Base-by-base conservation (phyloP, 176 grass and related monocot genomes). In the Oryza longistaminata region DNA sequence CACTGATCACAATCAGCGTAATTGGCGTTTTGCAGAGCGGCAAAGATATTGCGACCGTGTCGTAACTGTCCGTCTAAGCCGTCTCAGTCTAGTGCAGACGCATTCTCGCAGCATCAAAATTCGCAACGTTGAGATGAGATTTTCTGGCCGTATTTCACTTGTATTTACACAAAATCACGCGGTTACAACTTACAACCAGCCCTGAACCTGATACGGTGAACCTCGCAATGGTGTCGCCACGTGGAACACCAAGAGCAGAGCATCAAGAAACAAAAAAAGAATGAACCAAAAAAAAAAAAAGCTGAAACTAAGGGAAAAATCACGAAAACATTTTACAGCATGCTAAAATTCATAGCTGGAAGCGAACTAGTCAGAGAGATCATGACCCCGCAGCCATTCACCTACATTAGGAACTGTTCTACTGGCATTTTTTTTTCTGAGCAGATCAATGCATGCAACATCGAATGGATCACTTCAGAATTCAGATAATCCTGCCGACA, bases 321-420 rank as follows among this genome's bases (percentile, higher is more conserved):
- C 31, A 48, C 29, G 79, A 87, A 21, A 26, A 74, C 80, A 90
- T 87, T 16, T 75, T 80, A 87, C 84, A 75, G 4, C 50, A 62
- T 40, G 7, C 39, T 8, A 40, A 40, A 40, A 40, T 83, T 37
- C 12, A 2, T 79, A 79, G 49, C 49, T 80, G 69, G 46, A 75
- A 50, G 72, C 33, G 3, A 29, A 75, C 60, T 11, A 80, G 85
- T 62, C 80, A 75, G 29, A 83, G 73, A 86, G 80, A 84, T 83
- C 69, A 42, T 90, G 64, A 83, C 77, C 37, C 60, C 77, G 74
- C 64, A 75, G 19, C 84, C 75, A 49, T 61, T 62, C 68, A 79
- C 60, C 58, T 52, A 68, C 11, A 69, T 7, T 26, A 72, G 22
- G 50, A 34, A 71, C 79, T 17, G 31, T 42, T 77, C 14, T 39